Evolutionary conservation across 192 early-diverging fungal genomes (phyloP), one percentile per base, ranked within the genome.

Genomic region (Linnemannia schmuckeri): DNA sequence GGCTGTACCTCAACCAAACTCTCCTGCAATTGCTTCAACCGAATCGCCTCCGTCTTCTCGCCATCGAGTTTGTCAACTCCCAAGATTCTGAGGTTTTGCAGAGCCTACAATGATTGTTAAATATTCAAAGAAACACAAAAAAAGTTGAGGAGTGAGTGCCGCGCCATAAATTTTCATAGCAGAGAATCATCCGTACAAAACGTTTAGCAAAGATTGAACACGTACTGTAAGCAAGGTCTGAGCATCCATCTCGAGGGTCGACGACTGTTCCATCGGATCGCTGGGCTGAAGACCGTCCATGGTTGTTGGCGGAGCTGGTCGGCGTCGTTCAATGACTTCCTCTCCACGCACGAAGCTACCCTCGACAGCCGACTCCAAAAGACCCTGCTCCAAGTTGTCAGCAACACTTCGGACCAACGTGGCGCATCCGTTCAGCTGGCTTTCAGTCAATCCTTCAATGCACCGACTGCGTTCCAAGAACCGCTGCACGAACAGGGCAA

Each of bases 401-500:
- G 52, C n/a, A 41, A 61, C 40, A 17, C 15, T 7, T n/a, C 18
- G 69, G 5, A 87, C 30, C 40, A 87, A 52, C 1, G 47, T 38
- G 20, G 75, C 37, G 35, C 80, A 80, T 22, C 76, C 47, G 3
- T 41, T 24, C 76, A 87, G 33, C 35, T 73, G 76, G 4, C 8
- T 9, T 35, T 74, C 49, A 6, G 30, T 75, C 70, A 86, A 22
- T 24, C 12, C 40, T 6, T 37, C 61, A 38, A 86, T 8, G 41
- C 72, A 86, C 4, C 42, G 22, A 22, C 54, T 61, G 47, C 85
- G 79, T 27, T 63, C 77, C 72, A 87, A 33, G 66, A 87, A 47
- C 9, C 63, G 70, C 71, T 87, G 76, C 44, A 81, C 38, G 41
- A 81, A 87, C 52, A 81, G n/a, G 42, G 76, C 35, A 20, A 87